Conservation (phyloP, 2,329 filamentous ascomycete species). For the Fusarium sp. region DNA sequence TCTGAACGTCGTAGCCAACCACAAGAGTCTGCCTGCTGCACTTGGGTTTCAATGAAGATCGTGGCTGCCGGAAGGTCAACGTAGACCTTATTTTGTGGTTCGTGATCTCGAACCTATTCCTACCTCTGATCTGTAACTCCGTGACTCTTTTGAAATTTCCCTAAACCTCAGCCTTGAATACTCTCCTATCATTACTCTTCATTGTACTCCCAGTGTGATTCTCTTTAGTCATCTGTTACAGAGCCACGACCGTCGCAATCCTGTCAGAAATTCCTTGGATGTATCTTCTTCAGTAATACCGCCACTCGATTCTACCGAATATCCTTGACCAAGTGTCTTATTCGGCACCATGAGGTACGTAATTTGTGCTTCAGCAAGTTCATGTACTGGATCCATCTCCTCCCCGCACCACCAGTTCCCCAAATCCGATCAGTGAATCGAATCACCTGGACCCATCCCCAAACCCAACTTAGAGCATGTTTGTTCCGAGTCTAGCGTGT, state of each 20-base stretch:
- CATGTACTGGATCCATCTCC: conserved; percentile 21
- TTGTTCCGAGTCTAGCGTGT: conserved; percentile 28
- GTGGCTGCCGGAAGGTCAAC: conserved; percentile 5
- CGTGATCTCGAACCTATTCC: background rate
- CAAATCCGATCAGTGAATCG: conserved; percentile 22
- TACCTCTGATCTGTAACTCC: background rate
- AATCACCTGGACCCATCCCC: conserved; percentile 30
- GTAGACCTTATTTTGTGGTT: background rate
- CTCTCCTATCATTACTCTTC: background rate
- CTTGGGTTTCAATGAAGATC: background rate
- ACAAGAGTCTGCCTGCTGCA: background rate
- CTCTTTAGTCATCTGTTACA: background rate
- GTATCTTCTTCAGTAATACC: background rate
- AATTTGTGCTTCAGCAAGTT: background rate
- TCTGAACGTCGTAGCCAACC: background rate
- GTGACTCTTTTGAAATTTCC: conserved; percentile 8
- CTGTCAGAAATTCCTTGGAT: background rate
- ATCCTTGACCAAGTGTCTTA: background rate
- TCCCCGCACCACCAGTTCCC: conserved; percentile 30
- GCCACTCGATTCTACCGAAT: background rate
- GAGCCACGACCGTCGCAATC: background rate
- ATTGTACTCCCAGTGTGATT: background rate
- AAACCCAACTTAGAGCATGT: conserved; percentile 19
- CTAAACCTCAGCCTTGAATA: conserved; percentile 5
- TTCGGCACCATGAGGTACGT: conserved; percentile 35